These are phyloP conservation scores for Lantana camara DNA, from an alignment of 257 asterid genomes.

Conservation along the genomic window DNA sequence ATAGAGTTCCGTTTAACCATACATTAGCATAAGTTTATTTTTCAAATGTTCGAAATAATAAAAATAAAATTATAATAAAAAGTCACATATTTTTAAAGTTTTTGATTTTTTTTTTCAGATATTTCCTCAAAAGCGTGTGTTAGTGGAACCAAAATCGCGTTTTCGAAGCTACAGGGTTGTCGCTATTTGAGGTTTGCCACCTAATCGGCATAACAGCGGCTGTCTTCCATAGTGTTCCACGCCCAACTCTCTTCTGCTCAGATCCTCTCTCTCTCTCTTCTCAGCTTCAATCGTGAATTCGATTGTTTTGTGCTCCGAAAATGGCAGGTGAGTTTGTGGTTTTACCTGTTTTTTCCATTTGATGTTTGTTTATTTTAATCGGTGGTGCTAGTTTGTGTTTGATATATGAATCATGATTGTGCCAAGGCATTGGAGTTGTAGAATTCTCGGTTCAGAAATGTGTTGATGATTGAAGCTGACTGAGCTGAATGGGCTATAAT, in stretches of 20 bases:
- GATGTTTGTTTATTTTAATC: neutral
- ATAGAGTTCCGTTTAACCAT: too few species aligned
- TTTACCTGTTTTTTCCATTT: neutral
- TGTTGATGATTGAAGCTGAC: slow-evolving; percentile 7
- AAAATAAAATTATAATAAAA: too few species aligned
- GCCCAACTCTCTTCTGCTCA: slow-evolving; percentile 9
- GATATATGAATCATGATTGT: neutral
- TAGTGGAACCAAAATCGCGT: too few species aligned
- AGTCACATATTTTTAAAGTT: too few species aligned
- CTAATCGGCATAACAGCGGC: slow-evolving; percentile 17
- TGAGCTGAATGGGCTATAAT: neutral
- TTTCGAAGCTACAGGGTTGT: slow-evolving; percentile 10
- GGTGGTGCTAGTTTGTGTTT: neutral
- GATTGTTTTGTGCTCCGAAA: slow-evolving; percentile 19
- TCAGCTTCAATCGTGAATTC: slow-evolving; percentile 23
- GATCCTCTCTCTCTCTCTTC: slow-evolving; percentile 28
- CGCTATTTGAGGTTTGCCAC: slow-evolving; percentile 34
- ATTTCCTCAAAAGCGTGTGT: too few species aligned
- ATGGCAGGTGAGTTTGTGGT: slow-evolving; percentile 41
- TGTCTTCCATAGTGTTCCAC: slow-evolving; percentile 31
- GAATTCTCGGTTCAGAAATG: slow-evolving; percentile 7
- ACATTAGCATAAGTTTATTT: too few species aligned
- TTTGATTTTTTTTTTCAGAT: too few species aligned
- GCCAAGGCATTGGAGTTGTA: neutral
- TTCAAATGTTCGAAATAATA: too few species aligned